Conservation (phyloP, 192 early-diverging fungal species). For the Coemansia sp. region DNA sequence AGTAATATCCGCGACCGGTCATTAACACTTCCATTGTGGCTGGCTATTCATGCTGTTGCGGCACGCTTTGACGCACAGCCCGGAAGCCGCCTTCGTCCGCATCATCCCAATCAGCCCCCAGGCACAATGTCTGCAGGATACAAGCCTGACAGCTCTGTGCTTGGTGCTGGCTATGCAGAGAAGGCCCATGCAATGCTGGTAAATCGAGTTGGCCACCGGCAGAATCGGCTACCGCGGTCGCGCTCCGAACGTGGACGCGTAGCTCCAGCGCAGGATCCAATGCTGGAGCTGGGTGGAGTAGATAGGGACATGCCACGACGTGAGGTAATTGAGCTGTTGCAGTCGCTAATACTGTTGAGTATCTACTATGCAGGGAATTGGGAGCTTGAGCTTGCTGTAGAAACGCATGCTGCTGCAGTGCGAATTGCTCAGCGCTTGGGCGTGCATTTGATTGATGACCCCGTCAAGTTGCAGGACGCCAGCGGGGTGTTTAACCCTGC, state of each 20-base stretch:
- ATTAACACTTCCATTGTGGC: conserved; percentile 46
- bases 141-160: conserved; percentile 6
- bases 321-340: conserved; percentile 39
- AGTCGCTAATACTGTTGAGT: conserved; percentile 41
- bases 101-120: conserved; percentile 1
- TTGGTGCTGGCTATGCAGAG: conserved; percentile 39
- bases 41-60: conserved; percentile 48
- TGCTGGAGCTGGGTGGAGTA: conserved; percentile 8
- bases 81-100: not conserved
- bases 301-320: conserved; percentile 23
- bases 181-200: conserved; percentile 44
- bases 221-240: conserved; percentile 13
- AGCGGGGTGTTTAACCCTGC: conserved; percentile 34
- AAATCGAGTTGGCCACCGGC: conserved; percentile 29
- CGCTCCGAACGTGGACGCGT: conserved; percentile 24
- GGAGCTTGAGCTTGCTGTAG: conserved; percentile 40
- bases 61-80: conserved; percentile 36
- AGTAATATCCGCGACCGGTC: conserved; percentile 39
- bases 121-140: not conserved
- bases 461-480: conserved; percentile 22
- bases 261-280: conserved; percentile 11
- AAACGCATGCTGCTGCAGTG: conserved; percentile 41
- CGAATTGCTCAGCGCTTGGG: conserved; percentile 45
- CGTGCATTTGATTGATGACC: conserved; percentile 43
- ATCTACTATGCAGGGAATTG: conserved; percentile 39